phyloP scores from a whole-genome alignment of 305 asterid species.

The Solanum chacoense region DNA sequence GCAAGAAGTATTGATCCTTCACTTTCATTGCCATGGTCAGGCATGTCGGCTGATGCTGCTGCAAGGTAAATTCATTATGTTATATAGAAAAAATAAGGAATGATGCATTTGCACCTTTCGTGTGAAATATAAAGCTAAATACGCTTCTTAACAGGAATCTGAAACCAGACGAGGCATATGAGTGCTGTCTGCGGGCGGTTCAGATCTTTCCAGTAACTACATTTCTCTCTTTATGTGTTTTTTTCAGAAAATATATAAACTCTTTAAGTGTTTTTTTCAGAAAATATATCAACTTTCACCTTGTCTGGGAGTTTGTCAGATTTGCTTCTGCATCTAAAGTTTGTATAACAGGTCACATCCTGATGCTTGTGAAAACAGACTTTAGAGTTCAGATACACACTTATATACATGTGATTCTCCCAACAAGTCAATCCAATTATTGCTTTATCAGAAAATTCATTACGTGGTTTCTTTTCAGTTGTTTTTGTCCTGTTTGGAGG shows the following conservation, averaged over 20 bases:
- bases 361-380: not conserved
- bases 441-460: not conserved
- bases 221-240: conserved; percentile 9
- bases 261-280: not conserved
- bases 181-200: conserved; percentile 78
- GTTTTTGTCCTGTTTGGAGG: not conserved
- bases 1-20: conserved; percentile 99
- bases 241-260: not conserved
- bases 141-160: conserved; percentile 42
- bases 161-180: conserved; percentile 80
- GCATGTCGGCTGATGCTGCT: conserved; percentile 94
- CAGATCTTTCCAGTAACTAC: conserved; percentile 70
- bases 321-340: not conserved
- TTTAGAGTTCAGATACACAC: not conserved
- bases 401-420: not conserved
- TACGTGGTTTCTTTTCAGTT: not conserved
- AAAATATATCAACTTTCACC: not conserved
- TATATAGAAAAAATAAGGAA: not conserved
- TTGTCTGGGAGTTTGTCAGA: not conserved
- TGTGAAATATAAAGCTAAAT: conserved; percentile 3
- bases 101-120: conserved; percentile 3
- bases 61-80: conserved; percentile 39
- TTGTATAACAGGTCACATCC: not conserved
- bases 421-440: not conserved
- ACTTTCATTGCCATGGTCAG: conserved; percentile 97